These are phyloP conservation scores for Abrus pulchellus DNA, from an alignment of 306 rosid species.

Conservation along the genomic window DNA sequence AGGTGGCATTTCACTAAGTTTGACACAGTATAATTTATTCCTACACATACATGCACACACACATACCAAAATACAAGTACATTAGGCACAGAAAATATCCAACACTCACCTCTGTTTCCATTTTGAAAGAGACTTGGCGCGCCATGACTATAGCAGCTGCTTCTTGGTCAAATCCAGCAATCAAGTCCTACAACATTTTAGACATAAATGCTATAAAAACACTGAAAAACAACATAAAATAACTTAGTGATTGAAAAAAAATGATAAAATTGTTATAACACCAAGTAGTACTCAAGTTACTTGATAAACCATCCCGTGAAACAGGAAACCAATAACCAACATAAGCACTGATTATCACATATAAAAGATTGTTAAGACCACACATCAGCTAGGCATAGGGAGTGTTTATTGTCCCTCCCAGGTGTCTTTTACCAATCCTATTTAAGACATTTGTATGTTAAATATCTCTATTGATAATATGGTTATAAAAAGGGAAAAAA, in stretches of 20 bases:
- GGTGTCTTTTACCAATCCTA: too few species aligned
- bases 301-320: conserved; percentile 22
- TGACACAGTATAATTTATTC: too few species aligned
- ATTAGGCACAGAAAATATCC: conserved; percentile 20
- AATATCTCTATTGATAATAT: too few species aligned
- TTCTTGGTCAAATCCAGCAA: conserved; percentile 99
- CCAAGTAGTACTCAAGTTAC: conserved; percentile 30
- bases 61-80: neutral
- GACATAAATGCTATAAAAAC: conserved; percentile 32
- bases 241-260: conserved; percentile 18
- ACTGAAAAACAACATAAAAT: conserved; percentile 19
- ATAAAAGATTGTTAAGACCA: neutral
- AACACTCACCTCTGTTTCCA: conserved; percentile 91
- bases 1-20: too few species aligned
- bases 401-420: too few species aligned
- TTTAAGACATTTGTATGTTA: too few species aligned
- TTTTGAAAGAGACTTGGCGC: conserved; percentile 94
- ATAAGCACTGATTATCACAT: conserved; percentile 7
- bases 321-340: conserved; percentile 10
- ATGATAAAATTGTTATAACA: conserved; percentile 27
- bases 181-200: conserved; percentile 72
- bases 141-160: conserved; percentile 99
- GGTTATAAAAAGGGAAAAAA: too few species aligned
- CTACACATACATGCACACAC: too few species aligned
- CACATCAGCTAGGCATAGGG: neutral